Conservation (phyloP, 352 stramenopile genomes). For the Globisporangium splendens region DNA sequence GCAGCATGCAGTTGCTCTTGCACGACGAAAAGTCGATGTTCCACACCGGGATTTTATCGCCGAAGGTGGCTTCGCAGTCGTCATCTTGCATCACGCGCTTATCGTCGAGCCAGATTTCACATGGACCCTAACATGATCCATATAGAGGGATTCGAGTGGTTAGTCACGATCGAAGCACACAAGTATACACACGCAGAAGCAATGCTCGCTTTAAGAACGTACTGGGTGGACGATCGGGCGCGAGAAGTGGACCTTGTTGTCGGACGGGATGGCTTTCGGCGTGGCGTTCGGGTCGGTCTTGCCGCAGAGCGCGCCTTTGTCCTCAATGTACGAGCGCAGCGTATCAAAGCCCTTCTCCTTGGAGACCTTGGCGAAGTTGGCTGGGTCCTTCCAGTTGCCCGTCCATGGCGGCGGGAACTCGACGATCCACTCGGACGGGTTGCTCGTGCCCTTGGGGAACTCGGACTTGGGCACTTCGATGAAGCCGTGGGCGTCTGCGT, state of each 20-base stretch:
- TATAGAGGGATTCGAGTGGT: too few relatives aligned
- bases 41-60: slow-evolving; percentile 20
- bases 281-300: slow-evolving; percentile 24
- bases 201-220: too few relatives aligned
- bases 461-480: too few relatives aligned
- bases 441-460: too few relatives aligned
- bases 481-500: too few relatives aligned
- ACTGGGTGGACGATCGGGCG: not conserved
- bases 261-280: slow-evolving; percentile 23
- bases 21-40: slow-evolving; percentile 29
- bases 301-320: slow-evolving; percentile 18
- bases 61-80: slow-evolving; percentile 24
- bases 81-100: slow-evolving; percentile 31
- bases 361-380: not conserved
- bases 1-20: slow-evolving; percentile 27
- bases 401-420: too few relatives aligned
- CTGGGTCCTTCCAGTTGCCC: too few relatives aligned
- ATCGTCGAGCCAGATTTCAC: slow-evolving; percentile 44
- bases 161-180: too few relatives aligned
- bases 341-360: not conserved
- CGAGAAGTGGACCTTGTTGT: slow-evolving; percentile 23
- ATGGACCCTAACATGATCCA: slow-evolving; percentile 22
- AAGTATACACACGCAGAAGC: too few relatives aligned
- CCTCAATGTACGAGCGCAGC: slow-evolving; percentile 3
- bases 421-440: too few relatives aligned